These are phyloP conservation scores for Nigrospora osmanthi DNA, from an alignment of 2,329 filamentous ascomycete species.

Conservation along the genomic window DNA sequence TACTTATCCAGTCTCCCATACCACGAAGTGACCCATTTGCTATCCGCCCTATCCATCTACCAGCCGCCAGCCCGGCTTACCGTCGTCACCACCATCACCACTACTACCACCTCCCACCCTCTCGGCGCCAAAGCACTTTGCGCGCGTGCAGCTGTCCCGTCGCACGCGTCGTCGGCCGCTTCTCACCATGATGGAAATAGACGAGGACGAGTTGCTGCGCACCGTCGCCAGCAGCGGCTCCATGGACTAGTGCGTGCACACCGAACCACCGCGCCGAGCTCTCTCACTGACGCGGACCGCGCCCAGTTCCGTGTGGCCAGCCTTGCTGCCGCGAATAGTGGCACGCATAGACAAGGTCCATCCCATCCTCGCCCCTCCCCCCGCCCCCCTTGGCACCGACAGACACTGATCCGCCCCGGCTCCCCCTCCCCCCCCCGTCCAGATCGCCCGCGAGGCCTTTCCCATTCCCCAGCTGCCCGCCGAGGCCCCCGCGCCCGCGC, in stretches of 20 bases:
- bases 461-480: slow-evolving; percentile 56
- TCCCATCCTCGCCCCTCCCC: slow-evolving; percentile 31
- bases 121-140: too few relatives aligned
- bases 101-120: too few relatives aligned
- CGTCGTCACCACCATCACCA: too few relatives aligned
- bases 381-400: slow-evolving; percentile 18
- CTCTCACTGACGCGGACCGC: slow-evolving; percentile 2
- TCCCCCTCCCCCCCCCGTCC: too few relatives aligned
- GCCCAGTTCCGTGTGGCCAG: slow-evolving; percentile 27
- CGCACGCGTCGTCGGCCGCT: too few relatives aligned
- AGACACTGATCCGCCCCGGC: slow-evolving; percentile 40
- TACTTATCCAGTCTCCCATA: too few relatives aligned
- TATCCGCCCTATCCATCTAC: too few relatives aligned
- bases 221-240: slow-evolving; percentile 41
- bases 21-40: too few relatives aligned
- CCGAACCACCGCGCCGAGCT: not conserved
- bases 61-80: too few relatives aligned
- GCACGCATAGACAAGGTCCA: slow-evolving; percentile 42
- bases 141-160: too few relatives aligned
- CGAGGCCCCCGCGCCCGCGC: slow-evolving; percentile 13
- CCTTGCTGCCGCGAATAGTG: slow-evolving; percentile 25
- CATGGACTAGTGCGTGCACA: slow-evolving; percentile 45
- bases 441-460: slow-evolving; percentile 74
- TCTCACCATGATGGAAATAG: slow-evolving; percentile 43
- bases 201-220: slow-evolving; percentile 42